phyloP scores from a whole-genome alignment of 164 flowering plant genomes.

The Piper longum region DNA sequence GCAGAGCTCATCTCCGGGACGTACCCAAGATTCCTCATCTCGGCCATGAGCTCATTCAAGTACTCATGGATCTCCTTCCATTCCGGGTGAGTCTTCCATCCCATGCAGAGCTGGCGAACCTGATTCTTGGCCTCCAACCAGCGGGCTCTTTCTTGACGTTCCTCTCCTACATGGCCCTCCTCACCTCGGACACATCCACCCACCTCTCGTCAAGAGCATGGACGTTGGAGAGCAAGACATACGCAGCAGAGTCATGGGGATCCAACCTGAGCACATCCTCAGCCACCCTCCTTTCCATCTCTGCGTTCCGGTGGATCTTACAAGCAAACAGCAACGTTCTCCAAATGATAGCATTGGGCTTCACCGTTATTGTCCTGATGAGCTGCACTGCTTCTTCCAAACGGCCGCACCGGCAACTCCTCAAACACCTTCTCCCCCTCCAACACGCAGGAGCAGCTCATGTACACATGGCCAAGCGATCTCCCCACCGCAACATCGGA shows the following conservation, averaged over 20 bases:
- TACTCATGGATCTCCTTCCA: slow-evolving; percentile 35
- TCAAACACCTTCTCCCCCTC: slow-evolving; percentile 49
- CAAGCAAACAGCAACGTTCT: slow-evolving; percentile 69
- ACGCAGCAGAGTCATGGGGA: slow-evolving; percentile 51
- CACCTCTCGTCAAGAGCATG: slow-evolving; percentile 51
- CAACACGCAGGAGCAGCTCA: slow-evolving; percentile 37
- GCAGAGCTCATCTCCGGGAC: slow-evolving; percentile 37
- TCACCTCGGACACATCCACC: slow-evolving; percentile 42
- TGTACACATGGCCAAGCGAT: slow-evolving; percentile 74
- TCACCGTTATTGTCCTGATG: slow-evolving; percentile 51
- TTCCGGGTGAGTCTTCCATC: slow-evolving; percentile 41
- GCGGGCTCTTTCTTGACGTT: slow-evolving; percentile 68
- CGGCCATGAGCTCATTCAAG: slow-evolving; percentile 30
- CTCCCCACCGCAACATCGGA: slow-evolving; percentile 44
- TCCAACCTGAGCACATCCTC: slow-evolving; percentile 36
- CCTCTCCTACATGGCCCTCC: slow-evolving; percentile 46
- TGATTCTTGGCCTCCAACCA: slow-evolving; percentile 64
- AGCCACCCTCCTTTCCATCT: slow-evolving; percentile 45
- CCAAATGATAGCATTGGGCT: slow-evolving; percentile 57
- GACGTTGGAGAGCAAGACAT: slow-evolving; percentile 52
- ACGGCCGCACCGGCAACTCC: slow-evolving; percentile 43
- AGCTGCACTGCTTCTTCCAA: slow-evolving; percentile 52
- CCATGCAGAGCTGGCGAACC: slow-evolving; percentile 42
- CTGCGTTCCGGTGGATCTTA: slow-evolving; percentile 52
- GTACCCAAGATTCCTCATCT: slow-evolving; percentile 45